phyloP scores from a whole-genome alignment of 2,329 filamentous ascomycete species.

The Aspergillus tamarii region DNA sequence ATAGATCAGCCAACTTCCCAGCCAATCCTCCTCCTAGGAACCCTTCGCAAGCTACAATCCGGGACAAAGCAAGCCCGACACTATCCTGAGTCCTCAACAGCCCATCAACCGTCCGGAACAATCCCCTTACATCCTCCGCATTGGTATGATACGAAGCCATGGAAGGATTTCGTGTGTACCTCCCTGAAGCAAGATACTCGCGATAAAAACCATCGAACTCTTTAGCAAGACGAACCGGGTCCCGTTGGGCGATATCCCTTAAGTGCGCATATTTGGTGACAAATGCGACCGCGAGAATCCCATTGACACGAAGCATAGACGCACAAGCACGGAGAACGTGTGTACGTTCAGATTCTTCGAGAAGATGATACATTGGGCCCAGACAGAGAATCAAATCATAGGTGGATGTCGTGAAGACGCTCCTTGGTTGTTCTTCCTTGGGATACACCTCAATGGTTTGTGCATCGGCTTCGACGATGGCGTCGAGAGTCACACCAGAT shows the following conservation, averaged over 20 bases:
- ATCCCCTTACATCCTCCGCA: not conserved
- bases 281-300: not conserved
- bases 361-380: conserved; percentile 5
- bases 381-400: conserved; percentile 5
- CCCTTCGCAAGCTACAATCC: not conserved
- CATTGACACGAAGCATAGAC: not conserved
- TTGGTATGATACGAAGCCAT: not conserved
- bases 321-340: not conserved
- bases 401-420: not conserved
- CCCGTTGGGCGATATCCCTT: conserved; percentile 1
- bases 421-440: not conserved
- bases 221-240: not conserved
- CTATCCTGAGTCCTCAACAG: not conserved
- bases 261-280: not conserved
- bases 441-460: not conserved
- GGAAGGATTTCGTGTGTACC: not conserved
- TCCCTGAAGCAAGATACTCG: not conserved
- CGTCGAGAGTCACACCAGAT: not conserved
- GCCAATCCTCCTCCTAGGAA: not conserved
- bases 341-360: not conserved
- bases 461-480: conserved; percentile 4
- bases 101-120: not conserved
- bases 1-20: not conserved
- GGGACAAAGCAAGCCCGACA: not conserved
- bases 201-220: not conserved